These are phyloP conservation scores for Helicostylum pulchrum DNA, from an alignment of 192 early-diverging fungal genomes.

Conservation along the genomic window DNA sequence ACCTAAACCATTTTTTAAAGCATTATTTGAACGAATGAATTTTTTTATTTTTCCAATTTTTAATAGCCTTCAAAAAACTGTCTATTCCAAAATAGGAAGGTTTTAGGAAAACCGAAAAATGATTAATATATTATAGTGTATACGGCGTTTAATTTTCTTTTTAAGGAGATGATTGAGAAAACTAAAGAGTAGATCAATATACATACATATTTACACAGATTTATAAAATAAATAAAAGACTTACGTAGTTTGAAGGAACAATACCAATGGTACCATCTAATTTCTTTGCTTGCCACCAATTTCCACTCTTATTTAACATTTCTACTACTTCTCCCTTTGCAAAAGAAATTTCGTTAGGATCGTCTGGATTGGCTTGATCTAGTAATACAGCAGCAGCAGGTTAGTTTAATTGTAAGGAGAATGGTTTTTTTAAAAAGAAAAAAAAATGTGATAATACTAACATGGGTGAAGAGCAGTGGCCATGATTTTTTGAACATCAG, in stretches of 20 bases:
- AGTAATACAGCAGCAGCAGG: not conserved
- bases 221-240: too few species aligned
- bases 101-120: too few species aligned
- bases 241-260: constrained; percentile 83
- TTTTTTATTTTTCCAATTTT: too few species aligned
- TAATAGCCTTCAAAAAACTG: too few species aligned
- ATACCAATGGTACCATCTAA: constrained; percentile 80
- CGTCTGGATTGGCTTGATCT: constrained; percentile 86
- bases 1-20: too few species aligned
- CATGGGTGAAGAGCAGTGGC: constrained; percentile 70
- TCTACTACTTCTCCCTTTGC: constrained; percentile 83
- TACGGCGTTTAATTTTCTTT: too few species aligned
- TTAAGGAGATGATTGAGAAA: not conserved
- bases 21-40: too few species aligned
- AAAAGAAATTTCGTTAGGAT: constrained; percentile 90
- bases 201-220: not conserved
- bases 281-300: constrained; percentile 96
- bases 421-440: too few species aligned
- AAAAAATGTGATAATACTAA: constrained; percentile 36
- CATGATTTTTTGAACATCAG: constrained; percentile 40
- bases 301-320: constrained; percentile 87
- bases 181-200: not conserved
- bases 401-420: not conserved
- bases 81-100: too few species aligned
- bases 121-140: not conserved